Conservation (phyloP, 331 rosid species). For the Malus hybrid region DNA sequence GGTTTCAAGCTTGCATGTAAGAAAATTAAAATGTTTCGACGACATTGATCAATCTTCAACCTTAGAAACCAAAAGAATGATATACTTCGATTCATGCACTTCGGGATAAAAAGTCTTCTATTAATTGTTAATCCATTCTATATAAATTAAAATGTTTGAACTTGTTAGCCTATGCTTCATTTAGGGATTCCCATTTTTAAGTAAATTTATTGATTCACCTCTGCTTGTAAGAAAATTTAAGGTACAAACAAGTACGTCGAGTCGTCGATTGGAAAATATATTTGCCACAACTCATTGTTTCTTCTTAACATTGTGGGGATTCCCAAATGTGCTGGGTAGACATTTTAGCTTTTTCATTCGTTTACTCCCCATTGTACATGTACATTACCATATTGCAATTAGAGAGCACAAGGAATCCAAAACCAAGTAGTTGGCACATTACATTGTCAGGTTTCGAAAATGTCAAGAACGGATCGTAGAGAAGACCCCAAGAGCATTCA, state of each 20-base stretch:
- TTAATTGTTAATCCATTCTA: too few relatives aligned
- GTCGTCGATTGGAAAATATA: background rate
- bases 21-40: too few relatives aligned
- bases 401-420: background rate
- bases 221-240: background rate
- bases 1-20: too few relatives aligned
- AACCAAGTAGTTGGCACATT: background rate
- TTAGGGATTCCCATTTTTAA: too few relatives aligned
- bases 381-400: too few relatives aligned
- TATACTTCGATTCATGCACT: too few relatives aligned
- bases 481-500: slow-evolving; percentile 17
- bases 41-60: too few relatives aligned
- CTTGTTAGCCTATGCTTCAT: too few relatives aligned
- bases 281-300: background rate
- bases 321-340: background rate
- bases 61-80: too few relatives aligned
- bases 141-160: too few relatives aligned
- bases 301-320: background rate
- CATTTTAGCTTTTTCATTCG: background rate
- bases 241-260: background rate
- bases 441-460: background rate
- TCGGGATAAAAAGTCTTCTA: too few relatives aligned
- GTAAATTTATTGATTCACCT: too few relatives aligned
- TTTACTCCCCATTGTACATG: background rate
- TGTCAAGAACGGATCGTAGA: background rate